Evolutionary conservation across 1,139 yeast genomes (phyloP).

Genomic region (Suhomyces maxii): DNA sequence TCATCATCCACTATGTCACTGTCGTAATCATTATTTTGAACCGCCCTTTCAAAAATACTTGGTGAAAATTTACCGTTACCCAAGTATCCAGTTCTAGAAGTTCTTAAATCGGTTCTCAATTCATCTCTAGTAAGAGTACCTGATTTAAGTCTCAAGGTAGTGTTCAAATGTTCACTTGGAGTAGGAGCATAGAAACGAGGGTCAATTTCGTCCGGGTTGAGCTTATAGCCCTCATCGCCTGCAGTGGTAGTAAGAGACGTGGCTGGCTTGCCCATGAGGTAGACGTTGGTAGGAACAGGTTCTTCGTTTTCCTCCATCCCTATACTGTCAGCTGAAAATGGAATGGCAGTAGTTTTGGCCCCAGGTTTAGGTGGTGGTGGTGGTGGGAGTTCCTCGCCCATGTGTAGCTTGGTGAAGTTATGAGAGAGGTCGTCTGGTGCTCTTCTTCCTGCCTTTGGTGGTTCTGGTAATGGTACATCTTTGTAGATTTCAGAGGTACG

Average conservation of each 20-base stretch:
- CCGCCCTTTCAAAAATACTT: slow-evolving; percentile 32
- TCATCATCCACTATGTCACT: slow-evolving; percentile 22
- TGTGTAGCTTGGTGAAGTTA: slow-evolving; percentile 4
- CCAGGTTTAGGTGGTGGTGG: slow-evolving; percentile 1
- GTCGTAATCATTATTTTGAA: slow-evolving; percentile 11
- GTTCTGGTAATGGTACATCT: slow-evolving; percentile 2
- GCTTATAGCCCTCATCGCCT: slow-evolving; percentile 10
- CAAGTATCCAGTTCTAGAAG: slow-evolving; percentile 23
- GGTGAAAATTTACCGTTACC: slow-evolving; percentile 41
- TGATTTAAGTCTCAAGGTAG: slow-evolving; percentile 22
- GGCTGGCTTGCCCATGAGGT: slow-evolving; percentile 35
- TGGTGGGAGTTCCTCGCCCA: slow-evolving; percentile 4
- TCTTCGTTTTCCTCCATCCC: slow-evolving; percentile 33
- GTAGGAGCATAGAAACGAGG: slow-evolving; percentile 50
- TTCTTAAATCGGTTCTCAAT: slow-evolving; percentile 20
- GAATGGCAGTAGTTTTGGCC: slow-evolving; percentile 19
- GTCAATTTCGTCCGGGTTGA: slow-evolving; percentile 40
- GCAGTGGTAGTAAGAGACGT: slow-evolving; percentile 26
- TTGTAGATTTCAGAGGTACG: slow-evolving; percentile 1
- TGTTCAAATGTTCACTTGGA: slow-evolving; percentile 41
- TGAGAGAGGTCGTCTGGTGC: slow-evolving; percentile 4
- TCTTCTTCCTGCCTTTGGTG: slow-evolving; percentile 1
- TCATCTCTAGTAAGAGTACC: slow-evolving; percentile 23
- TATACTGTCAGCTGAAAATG: slow-evolving; percentile 48
- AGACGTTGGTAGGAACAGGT: slow-evolving; percentile 37